Conservation (phyloP, 345 rosid genomes). For the Jatropha curcas region DNA sequence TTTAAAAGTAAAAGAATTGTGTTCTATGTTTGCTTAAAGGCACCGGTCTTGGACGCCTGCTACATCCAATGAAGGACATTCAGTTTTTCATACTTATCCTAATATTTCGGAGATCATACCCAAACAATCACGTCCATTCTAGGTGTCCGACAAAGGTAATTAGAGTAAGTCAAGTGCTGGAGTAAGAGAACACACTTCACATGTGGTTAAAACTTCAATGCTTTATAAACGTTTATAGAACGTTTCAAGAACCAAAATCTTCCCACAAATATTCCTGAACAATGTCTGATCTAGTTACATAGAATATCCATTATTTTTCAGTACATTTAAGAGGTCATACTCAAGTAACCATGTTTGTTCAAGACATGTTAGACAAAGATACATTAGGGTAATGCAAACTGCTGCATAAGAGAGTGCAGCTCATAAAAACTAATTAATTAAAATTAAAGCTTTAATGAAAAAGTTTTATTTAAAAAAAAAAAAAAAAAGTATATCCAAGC, state of each 20-base stretch:
- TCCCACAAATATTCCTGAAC: background rate
- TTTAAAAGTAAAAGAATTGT: background rate
- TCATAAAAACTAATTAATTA: background rate
- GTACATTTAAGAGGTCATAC: background rate
- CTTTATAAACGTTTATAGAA: background rate
- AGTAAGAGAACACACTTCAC: background rate
- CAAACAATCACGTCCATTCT: background rate
- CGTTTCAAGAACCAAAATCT: background rate
- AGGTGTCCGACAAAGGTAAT: background rate
- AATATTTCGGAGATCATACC: background rate
- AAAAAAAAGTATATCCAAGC: background rate
- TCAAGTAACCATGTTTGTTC: background rate
- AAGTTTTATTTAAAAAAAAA: no score
- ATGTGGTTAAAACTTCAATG: no score
- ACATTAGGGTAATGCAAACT: background rate
- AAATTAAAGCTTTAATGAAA: background rate
- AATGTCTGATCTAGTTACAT: background rate
- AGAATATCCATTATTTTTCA: background rate
- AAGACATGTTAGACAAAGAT: background rate
- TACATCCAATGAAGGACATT: background rate
- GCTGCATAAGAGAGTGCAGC: background rate
- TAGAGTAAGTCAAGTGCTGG: background rate
- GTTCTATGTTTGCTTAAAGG: background rate
- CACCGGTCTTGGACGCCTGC: background rate
- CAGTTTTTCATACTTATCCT: background rate